phyloP scores from a whole-genome alignment of 768 basidiomycete genomes.

The Lactarius quietus region DNA sequence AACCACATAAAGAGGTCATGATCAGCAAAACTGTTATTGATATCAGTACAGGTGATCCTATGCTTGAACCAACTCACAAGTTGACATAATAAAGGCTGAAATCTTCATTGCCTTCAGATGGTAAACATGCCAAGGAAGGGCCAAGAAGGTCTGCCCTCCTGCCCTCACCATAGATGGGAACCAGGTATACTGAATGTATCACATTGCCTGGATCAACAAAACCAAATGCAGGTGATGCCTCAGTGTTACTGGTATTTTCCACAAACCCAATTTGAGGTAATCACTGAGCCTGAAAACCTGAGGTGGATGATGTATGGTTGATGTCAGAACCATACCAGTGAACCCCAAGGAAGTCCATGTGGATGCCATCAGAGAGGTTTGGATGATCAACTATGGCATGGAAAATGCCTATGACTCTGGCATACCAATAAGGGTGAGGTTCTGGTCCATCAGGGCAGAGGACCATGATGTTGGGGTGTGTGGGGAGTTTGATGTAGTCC shows the following conservation, averaged over 20 bases:
- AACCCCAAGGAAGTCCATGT: conserved; percentile 36
- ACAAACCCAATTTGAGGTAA: conserved; percentile 29
- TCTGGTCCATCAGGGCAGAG: conserved; percentile 8
- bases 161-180: conserved; percentile 32
- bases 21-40: neutral
- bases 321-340: conserved; percentile 32
- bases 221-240: too few species aligned
- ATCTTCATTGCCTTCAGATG: neutral
- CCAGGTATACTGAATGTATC: conserved; percentile 34
- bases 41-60: too few species aligned
- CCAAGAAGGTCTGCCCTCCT: conserved; percentile 13
- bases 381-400: conserved; percentile 28
- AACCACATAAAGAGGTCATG: conserved; percentile 6
- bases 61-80: neutral
- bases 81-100: neutral
- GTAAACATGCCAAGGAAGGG: neutral
- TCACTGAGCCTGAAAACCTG: neutral
- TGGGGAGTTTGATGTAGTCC: conserved; percentile 27
- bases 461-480: conserved; percentile 27
- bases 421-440: conserved; percentile 33
- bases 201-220: conserved; percentile 38
- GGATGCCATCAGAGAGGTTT: too few species aligned
- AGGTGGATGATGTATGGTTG: neutral
- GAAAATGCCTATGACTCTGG: conserved; percentile 31
- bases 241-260: conserved; percentile 24